A percentile compares a stretch with the other conserved stretches of the same genome.
phyloP scores from a whole-genome alignment of 1,284 basidiomycete genomes.

The Sparassis latifolia region DNA sequence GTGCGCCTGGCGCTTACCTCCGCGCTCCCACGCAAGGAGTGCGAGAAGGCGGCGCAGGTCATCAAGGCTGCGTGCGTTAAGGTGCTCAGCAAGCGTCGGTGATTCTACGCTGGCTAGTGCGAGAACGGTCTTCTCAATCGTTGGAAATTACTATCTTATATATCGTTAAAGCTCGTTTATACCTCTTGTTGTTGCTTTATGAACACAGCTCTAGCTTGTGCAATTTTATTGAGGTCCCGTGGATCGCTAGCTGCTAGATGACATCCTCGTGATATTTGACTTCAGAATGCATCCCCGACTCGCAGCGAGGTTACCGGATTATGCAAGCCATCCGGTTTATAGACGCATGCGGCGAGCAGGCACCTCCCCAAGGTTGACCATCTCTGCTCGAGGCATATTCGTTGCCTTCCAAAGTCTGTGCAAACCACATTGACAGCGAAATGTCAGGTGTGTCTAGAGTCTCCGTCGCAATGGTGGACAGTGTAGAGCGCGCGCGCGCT shows the following conservation, averaged over 20 bases:
- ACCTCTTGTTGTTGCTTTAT: not conserved
- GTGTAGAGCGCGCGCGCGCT: no score
- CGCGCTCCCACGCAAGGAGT: constrained; percentile 82
- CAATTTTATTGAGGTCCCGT: not conserved
- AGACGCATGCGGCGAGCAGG: no score
- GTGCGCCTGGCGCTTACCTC: constrained; percentile 79
- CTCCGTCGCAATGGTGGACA: no score
- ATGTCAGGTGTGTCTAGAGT: no score
- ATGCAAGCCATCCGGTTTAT: no score
- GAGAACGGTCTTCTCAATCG: not conserved
- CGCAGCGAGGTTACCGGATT: no score
- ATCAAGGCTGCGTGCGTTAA: constrained; percentile 75
- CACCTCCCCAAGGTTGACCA: no score
- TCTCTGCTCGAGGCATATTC: no score
- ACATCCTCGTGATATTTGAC: not conserved
- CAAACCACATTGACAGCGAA: no score
- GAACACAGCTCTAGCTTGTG: not conserved
- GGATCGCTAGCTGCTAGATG: not conserved
- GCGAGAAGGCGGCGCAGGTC: constrained; percentile 79
- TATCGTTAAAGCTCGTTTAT: not conserved
- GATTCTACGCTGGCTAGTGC: constrained; percentile 1
- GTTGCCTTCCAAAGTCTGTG: no score
- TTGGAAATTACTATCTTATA: not conserved
- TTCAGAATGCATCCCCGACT: not conserved
- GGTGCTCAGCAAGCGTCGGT: constrained; percentile 48